These are phyloP conservation scores for Leccinum rimulosum DNA, from an alignment of 768 basidiomycete species.

Conservation along the genomic window DNA sequence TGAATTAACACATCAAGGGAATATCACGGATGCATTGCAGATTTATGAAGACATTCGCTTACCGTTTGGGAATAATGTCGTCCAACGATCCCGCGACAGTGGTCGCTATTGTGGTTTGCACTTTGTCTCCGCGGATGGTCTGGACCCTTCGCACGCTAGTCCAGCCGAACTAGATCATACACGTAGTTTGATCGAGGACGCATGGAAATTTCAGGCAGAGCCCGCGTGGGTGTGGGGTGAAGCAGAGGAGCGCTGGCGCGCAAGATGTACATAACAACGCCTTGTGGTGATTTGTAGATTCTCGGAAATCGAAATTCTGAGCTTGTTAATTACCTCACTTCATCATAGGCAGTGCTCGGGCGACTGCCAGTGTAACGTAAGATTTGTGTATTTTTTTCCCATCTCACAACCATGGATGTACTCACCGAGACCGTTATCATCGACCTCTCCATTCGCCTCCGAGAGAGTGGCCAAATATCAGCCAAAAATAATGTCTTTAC, in stretches of 20 bases:
- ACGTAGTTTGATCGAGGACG: slow-evolving; percentile 13
- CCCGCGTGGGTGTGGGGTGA: slow-evolving; percentile 9
- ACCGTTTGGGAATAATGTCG: slow-evolving; percentile 28
- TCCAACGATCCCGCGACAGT: slow-evolving; percentile 12
- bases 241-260: slow-evolving; percentile 10
- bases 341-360: too few species aligned
- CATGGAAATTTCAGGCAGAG: slow-evolving; percentile 19
- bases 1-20: slow-evolving; percentile 17
- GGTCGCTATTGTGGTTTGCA: slow-evolving; percentile 27
- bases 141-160: slow-evolving; percentile 2
- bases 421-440: background rate
- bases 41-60: slow-evolving; percentile 33
- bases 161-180: slow-evolving; percentile 9
- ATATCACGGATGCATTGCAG: slow-evolving; percentile 27
- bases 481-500: background rate
- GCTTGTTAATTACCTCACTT: too few species aligned
- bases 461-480: background rate
- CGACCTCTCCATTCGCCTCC: background rate
- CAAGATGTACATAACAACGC: background rate
- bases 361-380: too few species aligned
- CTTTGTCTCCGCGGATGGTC: background rate
- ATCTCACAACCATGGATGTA: background rate
- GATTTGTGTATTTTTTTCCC: background rate
- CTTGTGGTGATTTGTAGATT: too few species aligned
- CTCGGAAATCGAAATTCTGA: too few species aligned